Evolutionary conservation across 1,139 yeast species (phyloP).

Genomic region (Sugiyamaella castrensis): DNA sequence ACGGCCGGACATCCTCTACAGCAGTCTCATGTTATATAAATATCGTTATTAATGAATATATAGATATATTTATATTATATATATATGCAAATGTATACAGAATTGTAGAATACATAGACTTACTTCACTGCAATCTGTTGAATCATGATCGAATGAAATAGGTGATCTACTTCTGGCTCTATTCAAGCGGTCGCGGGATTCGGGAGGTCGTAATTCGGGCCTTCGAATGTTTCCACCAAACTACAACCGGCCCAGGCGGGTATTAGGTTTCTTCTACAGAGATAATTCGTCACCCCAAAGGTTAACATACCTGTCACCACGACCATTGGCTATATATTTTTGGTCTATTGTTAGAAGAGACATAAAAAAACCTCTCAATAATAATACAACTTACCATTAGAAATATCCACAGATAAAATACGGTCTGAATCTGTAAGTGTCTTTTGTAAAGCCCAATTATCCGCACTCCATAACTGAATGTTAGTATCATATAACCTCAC

Average conservation of each 20-base stretch:
- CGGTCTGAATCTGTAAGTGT: constrained; percentile 63
- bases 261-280: neutral
- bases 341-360: constrained; percentile 1
- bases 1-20: constrained; percentile 11
- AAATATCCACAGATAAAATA: constrained; percentile 67
- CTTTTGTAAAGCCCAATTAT: constrained; percentile 63
- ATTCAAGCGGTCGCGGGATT: no score
- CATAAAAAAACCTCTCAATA: neutral
- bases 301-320: constrained; percentile 82
- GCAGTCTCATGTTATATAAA: neutral
- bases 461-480: constrained; percentile 62
- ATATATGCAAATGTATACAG: neutral
- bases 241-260: no score
- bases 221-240: no score
- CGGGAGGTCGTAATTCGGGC: no score
- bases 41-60: neutral
- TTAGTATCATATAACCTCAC: constrained; percentile 72
- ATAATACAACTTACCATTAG: constrained; percentile 41
- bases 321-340: constrained; percentile 54
- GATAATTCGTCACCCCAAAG: constrained; percentile 44
- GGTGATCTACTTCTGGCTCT: no score
- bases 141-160: no score
- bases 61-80: neutral
- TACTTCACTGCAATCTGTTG: no score
- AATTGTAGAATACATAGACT: no score